Base-by-base conservation (phyloP, 2,329 filamentous ascomycete genomes). In the Botrytis pseudocinerea region DNA sequence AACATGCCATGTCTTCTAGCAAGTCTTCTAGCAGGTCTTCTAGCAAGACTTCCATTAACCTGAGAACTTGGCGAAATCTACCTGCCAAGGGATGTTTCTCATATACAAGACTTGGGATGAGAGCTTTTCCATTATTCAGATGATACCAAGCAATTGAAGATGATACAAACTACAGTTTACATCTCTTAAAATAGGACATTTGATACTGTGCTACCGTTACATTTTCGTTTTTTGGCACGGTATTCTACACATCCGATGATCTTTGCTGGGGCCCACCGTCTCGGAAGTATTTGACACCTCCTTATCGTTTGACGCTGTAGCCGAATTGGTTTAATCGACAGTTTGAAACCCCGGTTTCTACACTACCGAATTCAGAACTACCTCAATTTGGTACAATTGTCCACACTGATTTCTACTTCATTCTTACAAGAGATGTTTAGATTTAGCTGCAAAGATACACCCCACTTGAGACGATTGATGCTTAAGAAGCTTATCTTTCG, bases 311-410 rank as follows among this genome's bases (percentile, higher is more conserved):
- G 69, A 71, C 35, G 46, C 28, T 78, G 75, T 73, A 76, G 76
- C 76, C 75, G 75, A 76, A 62, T 46, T 44, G 70, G 77, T 78
- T 78, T 78, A 75, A 78, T 73, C 54, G 51, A 28, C 75, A 35
- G 70, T 76, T 75, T 75, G 75, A 72, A 42, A 10, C 46, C 48
- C 46, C 38, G 40, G 25, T 73, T 72, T 51, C 42, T 63, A 18
- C 28, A 25, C 42, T 54, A 42, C 25, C 8, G 42, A 44, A 57
- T n/a, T 75, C 54, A 25, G 25, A 42, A 61, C 32, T 69, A 57
- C 46, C 71, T 70, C 74, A 61, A 76, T 76, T 75, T 57, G 61
- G 71, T 57, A 22, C 25, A 6, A 44, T n/a, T 38, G 32, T 28
- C 20, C 44, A 69, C 6, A 18, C 6, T n/a, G 6, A 44, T 32